Evolutionary conservation across 1,284 basidiomycete species (phyloP), one percentile per base, ranked within the genome.

Genomic region (Irpex sp.): DNA sequence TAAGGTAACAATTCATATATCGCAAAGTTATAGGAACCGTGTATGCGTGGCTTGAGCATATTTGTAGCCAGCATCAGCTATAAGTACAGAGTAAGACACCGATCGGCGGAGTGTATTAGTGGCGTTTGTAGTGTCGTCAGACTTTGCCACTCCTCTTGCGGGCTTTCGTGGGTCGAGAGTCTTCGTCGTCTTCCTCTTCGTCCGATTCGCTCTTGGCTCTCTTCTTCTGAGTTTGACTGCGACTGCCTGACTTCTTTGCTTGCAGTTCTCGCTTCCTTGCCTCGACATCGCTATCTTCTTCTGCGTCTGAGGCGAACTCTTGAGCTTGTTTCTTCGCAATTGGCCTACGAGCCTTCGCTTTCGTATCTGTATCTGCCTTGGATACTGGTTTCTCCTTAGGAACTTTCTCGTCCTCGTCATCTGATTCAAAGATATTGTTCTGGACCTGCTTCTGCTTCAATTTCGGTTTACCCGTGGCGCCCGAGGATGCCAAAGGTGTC

Each of bases 351-450:
- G 55, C 58, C 56, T 63, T 66, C 18, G 39, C 70, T 45, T 51
- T 39, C 51, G 57, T 59, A 19, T 37, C 47, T 33, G 49, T 51
- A 10, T 18, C 33, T 14, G 36, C 33, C 36, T 33, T 28, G 10
- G 48, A 51, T 18, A 18, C 19, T 21, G 42, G 3, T 28, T 60
- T 21, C 12, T 19, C 39, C 9, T 67, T 70, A 61, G 72, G 69
- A 23, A 61, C 59, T 14, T 68, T 65, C 8, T 69, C 69, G 48
- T 68, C 70, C 1, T 78, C 78, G 23, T 75, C 73, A 56, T 82
- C 81, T 55, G 82, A 82, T 52, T 68, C 78, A 70, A 85, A 84
- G 3, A 76, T 75, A 67, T 84, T 77, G 45, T 77, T 75, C 2
- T 64, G 64, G 16, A 58, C 67, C 33, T 71, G 69, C 67, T 77